phyloP scores from a whole-genome alignment of 768 basidiomycete species.

The Leucocoprinus leucothites region DNA sequence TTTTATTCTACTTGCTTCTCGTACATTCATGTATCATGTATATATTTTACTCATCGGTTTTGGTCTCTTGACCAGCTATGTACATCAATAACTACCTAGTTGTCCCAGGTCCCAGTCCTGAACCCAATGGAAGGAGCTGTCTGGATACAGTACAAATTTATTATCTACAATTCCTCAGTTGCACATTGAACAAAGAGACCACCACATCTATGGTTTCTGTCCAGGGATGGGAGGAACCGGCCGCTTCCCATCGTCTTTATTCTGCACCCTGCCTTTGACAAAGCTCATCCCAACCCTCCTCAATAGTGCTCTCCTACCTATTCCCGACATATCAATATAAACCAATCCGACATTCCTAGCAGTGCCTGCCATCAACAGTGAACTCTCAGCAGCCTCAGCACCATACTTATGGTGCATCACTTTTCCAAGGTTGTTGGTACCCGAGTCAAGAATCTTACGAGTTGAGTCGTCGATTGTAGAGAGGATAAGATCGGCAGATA shows the following conservation, averaged over 20 bases:
- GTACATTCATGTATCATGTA: slow-evolving; percentile 2
- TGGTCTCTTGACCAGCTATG: background rate
- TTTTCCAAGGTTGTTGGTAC: slow-evolving; percentile 43
- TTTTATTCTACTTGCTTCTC: background rate
- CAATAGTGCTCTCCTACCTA: slow-evolving; percentile 68
- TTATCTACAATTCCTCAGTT: background rate
- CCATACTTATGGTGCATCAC: slow-evolving; percentile 64
- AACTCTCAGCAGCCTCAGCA: slow-evolving; percentile 56
- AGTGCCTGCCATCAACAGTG: slow-evolving; percentile 57
- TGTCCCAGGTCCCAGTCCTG: too few relatives aligned
- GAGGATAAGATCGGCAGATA: slow-evolving; percentile 65
- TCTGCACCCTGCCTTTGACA: slow-evolving; percentile 39
- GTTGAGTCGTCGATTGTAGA: slow-evolving; percentile 62
- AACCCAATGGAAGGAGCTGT: background rate
- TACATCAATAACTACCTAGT: slow-evolving; percentile 4
- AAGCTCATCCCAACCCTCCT: slow-evolving; percentile 58
- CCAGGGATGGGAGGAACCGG: slow-evolving; percentile 7
- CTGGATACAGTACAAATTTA: too few relatives aligned
- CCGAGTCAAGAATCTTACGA: slow-evolving; percentile 47
- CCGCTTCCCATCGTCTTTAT: background rate
- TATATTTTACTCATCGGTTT: background rate
- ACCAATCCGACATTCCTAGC: slow-evolving; percentile 72
- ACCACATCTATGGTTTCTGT: background rate
- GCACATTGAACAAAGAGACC: background rate
- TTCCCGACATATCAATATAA: slow-evolving; percentile 72